phyloP scores from a whole-genome alignment of 148 eudicot genomes.

The Chenopodium formosanum region DNA sequence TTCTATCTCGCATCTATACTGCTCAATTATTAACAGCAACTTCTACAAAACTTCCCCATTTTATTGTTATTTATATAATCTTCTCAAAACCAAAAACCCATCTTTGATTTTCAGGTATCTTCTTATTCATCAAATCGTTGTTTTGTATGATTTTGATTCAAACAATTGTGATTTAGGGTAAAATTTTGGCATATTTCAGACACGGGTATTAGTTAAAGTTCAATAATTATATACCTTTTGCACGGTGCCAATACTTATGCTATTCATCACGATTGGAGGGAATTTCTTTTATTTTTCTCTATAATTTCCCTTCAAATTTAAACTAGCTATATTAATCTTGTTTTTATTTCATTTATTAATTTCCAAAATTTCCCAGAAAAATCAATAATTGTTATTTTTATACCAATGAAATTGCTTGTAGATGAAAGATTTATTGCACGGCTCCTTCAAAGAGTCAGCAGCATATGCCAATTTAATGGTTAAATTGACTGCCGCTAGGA shows the following conservation, averaged over 20 bases:
- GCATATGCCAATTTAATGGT: constrained; percentile 34
- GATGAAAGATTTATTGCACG: neutral
- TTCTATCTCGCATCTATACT: no score
- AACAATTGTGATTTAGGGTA: neutral
- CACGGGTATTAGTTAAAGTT: constrained; percentile 54
- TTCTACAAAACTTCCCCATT: no score
- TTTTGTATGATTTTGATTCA: neutral
- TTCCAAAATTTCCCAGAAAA: neutral
- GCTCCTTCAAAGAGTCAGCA: constrained; percentile 44
- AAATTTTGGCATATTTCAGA: constrained; percentile 51
- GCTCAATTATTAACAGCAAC: no score
- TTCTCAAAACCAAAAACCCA: no score
- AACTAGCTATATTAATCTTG: constrained; percentile 40
- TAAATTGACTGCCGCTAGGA: constrained; percentile 48
- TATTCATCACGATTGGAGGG: constrained; percentile 65
- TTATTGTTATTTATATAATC: no score
- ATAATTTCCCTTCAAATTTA: constrained; percentile 43
- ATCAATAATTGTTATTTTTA: no score
- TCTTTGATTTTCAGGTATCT: no score
- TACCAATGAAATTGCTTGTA: no score
- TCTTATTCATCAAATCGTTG: neutral
- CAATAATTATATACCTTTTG: constrained; percentile 57
- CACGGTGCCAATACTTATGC: constrained; percentile 69
- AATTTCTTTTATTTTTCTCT: constrained; percentile 5
- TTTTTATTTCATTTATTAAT: neutral